These are phyloP conservation scores for Rhamnella rubrinervis DNA, from an alignment of 331 rosid species.

Conservation along the genomic window DNA sequence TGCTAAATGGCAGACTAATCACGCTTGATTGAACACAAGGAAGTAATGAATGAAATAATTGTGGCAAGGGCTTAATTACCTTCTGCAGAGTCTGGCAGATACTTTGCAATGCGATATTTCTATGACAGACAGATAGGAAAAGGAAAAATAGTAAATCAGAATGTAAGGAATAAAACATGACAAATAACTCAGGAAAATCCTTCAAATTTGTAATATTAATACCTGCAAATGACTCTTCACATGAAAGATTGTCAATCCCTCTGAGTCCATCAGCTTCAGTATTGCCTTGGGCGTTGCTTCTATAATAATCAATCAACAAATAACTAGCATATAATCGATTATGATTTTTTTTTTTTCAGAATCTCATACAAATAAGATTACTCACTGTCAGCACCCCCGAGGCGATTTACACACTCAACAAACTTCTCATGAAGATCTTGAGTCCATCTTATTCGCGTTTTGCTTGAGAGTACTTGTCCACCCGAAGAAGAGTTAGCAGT, in stretches of 20 bases:
- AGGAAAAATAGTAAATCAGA: not conserved
- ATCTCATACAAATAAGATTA: not conserved
- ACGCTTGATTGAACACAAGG: not conserved
- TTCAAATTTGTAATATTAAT: not conserved
- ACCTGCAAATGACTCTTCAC: constrained; percentile 94
- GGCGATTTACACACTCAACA: constrained; percentile 76
- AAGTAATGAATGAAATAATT: not conserved
- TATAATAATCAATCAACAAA: constrained; percentile 21
- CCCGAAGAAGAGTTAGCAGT: constrained; percentile 40
- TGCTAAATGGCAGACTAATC: not conserved
- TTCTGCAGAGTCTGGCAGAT: constrained; percentile 63
- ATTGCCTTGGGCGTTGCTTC: constrained; percentile 92
- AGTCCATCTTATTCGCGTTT: constrained; percentile 88
- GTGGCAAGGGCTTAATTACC: constrained; percentile 38
- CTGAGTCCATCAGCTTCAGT: constrained; percentile 74
- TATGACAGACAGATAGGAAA: constrained; percentile 15
- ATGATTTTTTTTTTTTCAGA: not conserved
- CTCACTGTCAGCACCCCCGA: constrained; percentile 95
- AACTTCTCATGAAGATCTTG: constrained; percentile 90
- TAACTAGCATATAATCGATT: not conserved
- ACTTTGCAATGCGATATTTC: constrained; percentile 85
- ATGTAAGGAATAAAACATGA: not conserved
- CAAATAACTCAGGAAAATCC: not conserved
- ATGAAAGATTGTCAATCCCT: constrained; percentile 82
- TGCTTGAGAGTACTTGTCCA: constrained; percentile 39